Evolutionary conservation across 495 filamentous ascomycete species (phyloP).

Genomic region (Margaritispora aquatica): DNA sequence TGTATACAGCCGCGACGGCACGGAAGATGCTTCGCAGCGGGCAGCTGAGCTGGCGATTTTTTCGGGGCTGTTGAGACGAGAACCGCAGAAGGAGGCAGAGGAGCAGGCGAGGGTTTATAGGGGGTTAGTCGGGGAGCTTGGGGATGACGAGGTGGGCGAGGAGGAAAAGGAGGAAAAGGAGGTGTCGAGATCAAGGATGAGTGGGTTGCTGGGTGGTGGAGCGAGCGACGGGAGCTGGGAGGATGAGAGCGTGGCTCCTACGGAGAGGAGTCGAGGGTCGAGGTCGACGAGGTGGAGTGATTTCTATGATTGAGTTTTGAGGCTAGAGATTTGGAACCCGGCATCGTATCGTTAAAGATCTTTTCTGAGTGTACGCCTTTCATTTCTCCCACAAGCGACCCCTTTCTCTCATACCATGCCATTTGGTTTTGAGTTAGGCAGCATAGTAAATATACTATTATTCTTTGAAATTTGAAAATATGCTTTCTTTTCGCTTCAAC

Average conservation of each 20-base stretch:
- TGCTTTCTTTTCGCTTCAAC: too few species aligned
- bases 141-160: not conserved
- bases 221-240: not conserved
- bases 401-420: too few species aligned
- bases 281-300: not conserved
- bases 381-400: too few species aligned
- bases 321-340: too few species aligned
- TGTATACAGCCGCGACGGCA: constrained; percentile 7
- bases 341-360: too few species aligned
- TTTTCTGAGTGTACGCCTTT: too few species aligned
- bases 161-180: not conserved
- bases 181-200: not conserved
- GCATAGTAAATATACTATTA: too few species aligned
- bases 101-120: constrained; percentile 1
- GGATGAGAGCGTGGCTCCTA: not conserved
- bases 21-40: not conserved
- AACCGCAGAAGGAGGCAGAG: not conserved
- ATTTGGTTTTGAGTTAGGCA: too few species aligned
- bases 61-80: not conserved
- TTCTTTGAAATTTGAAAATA: too few species aligned
- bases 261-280: not conserved
- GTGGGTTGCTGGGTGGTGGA: not conserved
- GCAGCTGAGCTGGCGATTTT: not conserved
- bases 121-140: not conserved
- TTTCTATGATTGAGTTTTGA: not conserved